Base-by-base conservation (phyloP, 2,329 filamentous ascomycete species). In the Colletotrichum chlorophyti region DNA sequence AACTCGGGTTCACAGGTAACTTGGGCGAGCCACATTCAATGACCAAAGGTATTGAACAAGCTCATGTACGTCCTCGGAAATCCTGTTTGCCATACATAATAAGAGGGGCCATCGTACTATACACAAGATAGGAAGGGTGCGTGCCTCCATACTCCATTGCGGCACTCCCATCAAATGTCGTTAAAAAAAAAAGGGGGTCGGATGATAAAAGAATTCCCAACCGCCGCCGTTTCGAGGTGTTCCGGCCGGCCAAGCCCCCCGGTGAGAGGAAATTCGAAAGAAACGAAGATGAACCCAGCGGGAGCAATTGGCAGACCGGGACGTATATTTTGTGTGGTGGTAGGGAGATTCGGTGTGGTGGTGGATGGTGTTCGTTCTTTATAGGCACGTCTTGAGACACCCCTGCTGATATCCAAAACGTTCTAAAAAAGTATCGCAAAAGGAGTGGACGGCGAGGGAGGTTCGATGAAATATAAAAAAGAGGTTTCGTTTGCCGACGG, bases 361-460 rank as follows among this genome's bases (percentile, higher is more conserved):
- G 32, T n/a, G n/a, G 21, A 15, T 10, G 4, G 24, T 26, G 35
- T 6, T 43, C 34, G 40, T 19, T 26, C 23, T 34, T n/a, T n/a
- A n/a, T n/a, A 27, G n/a, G 26, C 29, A 37, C 15, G 58, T 53
- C 46, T 58, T 42, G 58, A 43, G 34, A 58, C 53, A 23, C 10
- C 24, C 26, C 53, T 53, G 38, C 23, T 40, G 32, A 35, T 52
- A 51, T 66, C 57, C 50, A 32, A 49, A 47, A 58, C 35, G 46
- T 43, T 49, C 46, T 50, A 46, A 52, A 51, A 31, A 32, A 23
- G 45, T 43, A 45, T 34, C 29, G 58, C 53, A 53, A 60, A 75
- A 76, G 68, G 75, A 77, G 68, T 68, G 75, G 72, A 76, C 68
- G 72, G 74, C 70, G 68, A 74, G 68, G 68, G 69, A 24, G 50